These are phyloP conservation scores for Effrenium voratum DNA, from an alignment of 73 alveolate genomes.

Conservation along the genomic window DNA sequence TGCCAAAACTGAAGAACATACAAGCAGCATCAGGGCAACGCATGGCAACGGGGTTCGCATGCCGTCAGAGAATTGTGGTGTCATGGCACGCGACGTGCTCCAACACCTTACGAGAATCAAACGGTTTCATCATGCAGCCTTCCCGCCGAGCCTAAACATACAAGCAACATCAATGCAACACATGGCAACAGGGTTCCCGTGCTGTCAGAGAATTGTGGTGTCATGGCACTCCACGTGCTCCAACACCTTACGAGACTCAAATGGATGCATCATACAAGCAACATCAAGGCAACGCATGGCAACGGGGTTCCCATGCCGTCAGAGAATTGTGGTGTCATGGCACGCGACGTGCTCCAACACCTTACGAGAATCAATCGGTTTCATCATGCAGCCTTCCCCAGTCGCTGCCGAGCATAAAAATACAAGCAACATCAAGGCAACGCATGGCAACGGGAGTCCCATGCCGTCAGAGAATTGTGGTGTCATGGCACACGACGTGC, in stretches of 20 bases:
- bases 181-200: too few relatives aligned
- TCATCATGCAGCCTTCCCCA: background rate
- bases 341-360: too few relatives aligned
- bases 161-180: too few relatives aligned
- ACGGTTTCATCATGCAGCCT: background rate
- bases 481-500: background rate
- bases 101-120: slow-evolving; percentile 51
- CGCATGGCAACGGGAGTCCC: too few relatives aligned
- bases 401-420: background rate
- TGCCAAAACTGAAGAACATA: background rate
- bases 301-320: background rate
- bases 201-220: background rate
- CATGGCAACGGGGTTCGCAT: background rate
- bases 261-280: background rate
- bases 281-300: background rate
- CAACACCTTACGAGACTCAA: background rate
- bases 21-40: background rate
- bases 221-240: background rate
- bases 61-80: background rate
- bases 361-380: background rate
- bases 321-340: background rate
- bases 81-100: slow-evolving; percentile 8
- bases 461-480: too few relatives aligned
- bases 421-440: too few relatives aligned
- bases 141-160: background rate